Evolutionary conservation across 257 asterid genomes (phyloP).

Genomic region (Fraxinus quadrangulata): DNA sequence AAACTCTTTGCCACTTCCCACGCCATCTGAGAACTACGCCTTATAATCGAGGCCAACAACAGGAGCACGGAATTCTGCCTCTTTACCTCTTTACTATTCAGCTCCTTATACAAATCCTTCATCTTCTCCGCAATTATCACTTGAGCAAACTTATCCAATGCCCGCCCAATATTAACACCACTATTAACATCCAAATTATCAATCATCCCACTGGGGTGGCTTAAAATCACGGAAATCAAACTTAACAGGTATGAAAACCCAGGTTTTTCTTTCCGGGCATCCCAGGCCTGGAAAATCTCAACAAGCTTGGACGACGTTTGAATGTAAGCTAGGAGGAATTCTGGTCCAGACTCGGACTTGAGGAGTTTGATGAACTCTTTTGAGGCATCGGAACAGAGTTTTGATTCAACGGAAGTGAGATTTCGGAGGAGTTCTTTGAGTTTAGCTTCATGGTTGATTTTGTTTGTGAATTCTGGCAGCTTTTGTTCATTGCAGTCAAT

Average conservation of each 20-base stretch:
- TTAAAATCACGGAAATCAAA: constrained; percentile 53
- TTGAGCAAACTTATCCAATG: constrained; percentile 67
- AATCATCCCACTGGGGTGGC: constrained; percentile 35
- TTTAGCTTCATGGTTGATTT: constrained; percentile 55
- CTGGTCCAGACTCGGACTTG: constrained; percentile 60
- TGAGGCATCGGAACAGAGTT: constrained; percentile 59
- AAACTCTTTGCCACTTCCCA: constrained; percentile 75
- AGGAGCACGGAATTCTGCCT: constrained; percentile 63
- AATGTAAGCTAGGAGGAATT: constrained; percentile 44
- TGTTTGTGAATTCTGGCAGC: constrained; percentile 27
- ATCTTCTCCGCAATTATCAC: constrained; percentile 55
- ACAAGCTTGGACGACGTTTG: constrained; percentile 53
- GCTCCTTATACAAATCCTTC: constrained; percentile 68
- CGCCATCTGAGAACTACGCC: constrained; percentile 66
- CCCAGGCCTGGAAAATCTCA: constrained; percentile 82
- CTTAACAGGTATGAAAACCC: constrained; percentile 54
- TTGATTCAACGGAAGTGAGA: constrained; percentile 57
- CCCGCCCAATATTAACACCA: constrained; percentile 27
- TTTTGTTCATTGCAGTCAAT: not conserved
- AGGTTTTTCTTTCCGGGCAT: constrained; percentile 56
- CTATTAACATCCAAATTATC: constrained; percentile 25
- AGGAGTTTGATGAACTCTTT: constrained; percentile 67
- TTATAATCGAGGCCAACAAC: constrained; percentile 63
- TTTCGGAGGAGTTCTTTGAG: constrained; percentile 78
- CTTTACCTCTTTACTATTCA: constrained; percentile 67